Evolutionary conservation across 768 basidiomycete species (phyloP).

Genomic region (Calvatia gigantea): DNA sequence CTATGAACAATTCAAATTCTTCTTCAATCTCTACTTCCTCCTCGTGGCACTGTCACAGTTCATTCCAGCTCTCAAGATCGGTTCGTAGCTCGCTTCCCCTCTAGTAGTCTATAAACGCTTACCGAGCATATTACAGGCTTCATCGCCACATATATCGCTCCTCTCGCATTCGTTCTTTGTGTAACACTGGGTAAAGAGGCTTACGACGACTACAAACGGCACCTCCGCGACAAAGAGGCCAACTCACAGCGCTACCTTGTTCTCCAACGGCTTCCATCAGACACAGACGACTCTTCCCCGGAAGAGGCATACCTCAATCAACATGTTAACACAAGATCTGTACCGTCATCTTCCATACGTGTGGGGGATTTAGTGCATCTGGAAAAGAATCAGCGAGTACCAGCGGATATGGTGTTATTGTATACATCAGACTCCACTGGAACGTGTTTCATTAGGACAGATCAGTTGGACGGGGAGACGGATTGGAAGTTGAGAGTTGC

Average conservation of each 20-base stretch:
- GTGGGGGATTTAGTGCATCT: slow-evolving; percentile 90
- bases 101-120: neutral
- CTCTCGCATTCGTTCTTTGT: slow-evolving; percentile 89
- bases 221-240: slow-evolving; percentile 88
- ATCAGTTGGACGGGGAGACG: slow-evolving; percentile 97
- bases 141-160: slow-evolving; percentile 93
- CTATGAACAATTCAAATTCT: slow-evolving; percentile 99
- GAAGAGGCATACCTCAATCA: slow-evolving; percentile 42
- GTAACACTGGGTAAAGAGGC: slow-evolving; percentile 99
- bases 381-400: slow-evolving; percentile 97
- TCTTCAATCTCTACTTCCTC: slow-evolving; percentile 98
- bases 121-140: slow-evolving; percentile 55
- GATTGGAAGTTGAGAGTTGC: slow-evolving; percentile 98
- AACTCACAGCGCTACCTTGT: slow-evolving; percentile 91
- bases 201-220: slow-evolving; percentile 95
- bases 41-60: slow-evolving; percentile 97
- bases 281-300: slow-evolving; percentile 28
- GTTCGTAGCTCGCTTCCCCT: slow-evolving; percentile 37
- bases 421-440: slow-evolving; percentile 87
- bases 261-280: slow-evolving; percentile 51
- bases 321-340: slow-evolving; percentile 61
- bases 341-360: slow-evolving; percentile 83
- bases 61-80: slow-evolving; percentile 92
- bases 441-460: slow-evolving; percentile 96
- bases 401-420: slow-evolving; percentile 88